Conservation (phyloP, 441 rosid genomes). For the Erysimum cheiri region DNA sequence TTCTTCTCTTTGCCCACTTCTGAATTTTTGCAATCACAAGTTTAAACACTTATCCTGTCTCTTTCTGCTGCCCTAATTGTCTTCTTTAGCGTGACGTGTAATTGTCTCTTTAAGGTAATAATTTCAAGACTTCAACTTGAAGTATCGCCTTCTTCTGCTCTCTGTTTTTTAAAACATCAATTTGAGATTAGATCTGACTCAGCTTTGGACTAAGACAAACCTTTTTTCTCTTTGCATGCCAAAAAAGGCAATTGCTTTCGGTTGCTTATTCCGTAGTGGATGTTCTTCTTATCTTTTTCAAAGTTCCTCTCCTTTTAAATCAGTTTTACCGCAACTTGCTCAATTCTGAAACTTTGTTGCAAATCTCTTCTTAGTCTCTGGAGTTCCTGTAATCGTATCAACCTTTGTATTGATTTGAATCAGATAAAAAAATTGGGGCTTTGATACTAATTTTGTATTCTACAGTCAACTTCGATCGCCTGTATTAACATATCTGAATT, state of each 20-base stretch:
- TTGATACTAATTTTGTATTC: slow-evolving; percentile 38
- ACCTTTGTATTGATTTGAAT: slow-evolving; percentile 41
- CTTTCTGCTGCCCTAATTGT: slow-evolving; percentile 23
- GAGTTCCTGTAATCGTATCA: slow-evolving; percentile 44
- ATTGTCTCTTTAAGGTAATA: slow-evolving; percentile 55
- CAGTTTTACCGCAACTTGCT: slow-evolving; percentile 22
- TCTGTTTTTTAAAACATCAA: slow-evolving; percentile 28
- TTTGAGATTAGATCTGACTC: slow-evolving; percentile 52
- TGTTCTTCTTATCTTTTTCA: slow-evolving; percentile 28
- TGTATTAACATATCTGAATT: slow-evolving; percentile 22
- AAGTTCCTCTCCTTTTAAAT: slow-evolving; percentile 24
- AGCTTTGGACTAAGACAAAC: slow-evolving; percentile 39
- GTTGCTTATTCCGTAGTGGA: slow-evolving; percentile 16
- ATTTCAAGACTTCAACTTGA: slow-evolving; percentile 48
- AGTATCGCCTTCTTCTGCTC: slow-evolving; percentile 36
- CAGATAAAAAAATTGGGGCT: slow-evolving; percentile 43
- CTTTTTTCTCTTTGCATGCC: slow-evolving; percentile 42
- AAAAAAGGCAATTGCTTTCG: slow-evolving; percentile 23
- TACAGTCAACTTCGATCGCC: slow-evolving; percentile 19
- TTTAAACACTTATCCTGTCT: slow-evolving; percentile 21
- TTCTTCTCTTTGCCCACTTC: slow-evolving; percentile 18
- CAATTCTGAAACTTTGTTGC: slow-evolving; percentile 20
- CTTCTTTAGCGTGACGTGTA: slow-evolving; percentile 30
- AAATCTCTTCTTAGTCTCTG: slow-evolving; percentile 39
- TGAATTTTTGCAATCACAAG: slow-evolving; percentile 12